Evolutionary conservation across 768 basidiomycete genomes (phyloP).

Genomic region (Fomitopsis serialis): DNA sequence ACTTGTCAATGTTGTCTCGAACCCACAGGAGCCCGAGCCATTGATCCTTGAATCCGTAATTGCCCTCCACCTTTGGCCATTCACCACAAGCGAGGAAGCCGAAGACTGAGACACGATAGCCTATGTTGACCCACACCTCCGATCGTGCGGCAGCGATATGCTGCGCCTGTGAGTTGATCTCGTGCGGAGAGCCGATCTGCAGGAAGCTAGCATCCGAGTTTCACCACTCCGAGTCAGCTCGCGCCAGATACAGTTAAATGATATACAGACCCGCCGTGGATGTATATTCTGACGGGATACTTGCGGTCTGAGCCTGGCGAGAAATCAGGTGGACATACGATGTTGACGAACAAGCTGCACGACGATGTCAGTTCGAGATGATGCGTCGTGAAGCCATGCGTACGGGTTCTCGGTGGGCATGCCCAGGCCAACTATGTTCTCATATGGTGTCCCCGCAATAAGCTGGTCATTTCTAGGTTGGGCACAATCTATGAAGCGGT

Average conservation of each 20-base stretch:
- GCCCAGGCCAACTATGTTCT: slow-evolving; percentile 63
- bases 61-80: slow-evolving; percentile 56
- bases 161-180: slow-evolving; percentile 55
- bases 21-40: slow-evolving; percentile 80
- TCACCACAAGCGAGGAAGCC: slow-evolving; percentile 68
- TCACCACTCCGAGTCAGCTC: too few species aligned
- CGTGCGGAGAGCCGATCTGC: slow-evolving; percentile 74
- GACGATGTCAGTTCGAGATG: too few species aligned
- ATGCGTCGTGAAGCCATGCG: neutral
- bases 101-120: slow-evolving; percentile 71
- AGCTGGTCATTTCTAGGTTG: slow-evolving; percentile 67
- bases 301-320: slow-evolving; percentile 25
- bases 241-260: neutral
- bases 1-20: slow-evolving; percentile 55
- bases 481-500: slow-evolving; percentile 39
- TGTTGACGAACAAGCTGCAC: slow-evolving; percentile 49
- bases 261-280: slow-evolving; percentile 60
- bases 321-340: slow-evolving; percentile 52
- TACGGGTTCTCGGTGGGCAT: slow-evolving; percentile 69
- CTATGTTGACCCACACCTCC: slow-evolving; percentile 74
- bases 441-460: slow-evolving; percentile 43
- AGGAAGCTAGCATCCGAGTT: slow-evolving; percentile 63
- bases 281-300: slow-evolving; percentile 68
- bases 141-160: slow-evolving; percentile 57
- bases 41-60: slow-evolving; percentile 83